A percentile compares a stretch with the other conserved stretches of the same genome.
These are phyloP conservation scores for Lyophyllum atratum DNA, from an alignment of 768 basidiomycete species.

Conservation along the genomic window DNA sequence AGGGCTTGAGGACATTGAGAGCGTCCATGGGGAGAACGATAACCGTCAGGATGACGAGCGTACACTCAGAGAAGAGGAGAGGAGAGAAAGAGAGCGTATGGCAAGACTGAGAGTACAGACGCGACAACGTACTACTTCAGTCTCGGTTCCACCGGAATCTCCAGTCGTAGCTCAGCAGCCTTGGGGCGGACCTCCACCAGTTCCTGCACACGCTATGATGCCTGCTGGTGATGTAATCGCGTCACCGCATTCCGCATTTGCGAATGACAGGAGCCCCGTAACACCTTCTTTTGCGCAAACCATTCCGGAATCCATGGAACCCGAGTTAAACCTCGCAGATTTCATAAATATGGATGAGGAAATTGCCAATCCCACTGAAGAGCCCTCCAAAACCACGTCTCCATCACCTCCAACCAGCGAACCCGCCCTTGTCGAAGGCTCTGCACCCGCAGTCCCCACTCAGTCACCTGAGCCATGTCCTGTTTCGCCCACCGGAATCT, in stretches of 20 bases:
- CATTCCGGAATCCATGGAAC: constrained; percentile 48
- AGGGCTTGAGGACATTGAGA: constrained; percentile 89
- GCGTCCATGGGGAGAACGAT: constrained; percentile 52
- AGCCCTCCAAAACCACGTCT: constrained; percentile 19
- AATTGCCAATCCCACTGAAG: constrained; percentile 35
- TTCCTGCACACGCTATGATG: constrained; percentile 48
- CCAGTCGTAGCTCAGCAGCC: constrained; percentile 49
- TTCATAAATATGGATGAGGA: constrained; percentile 80
- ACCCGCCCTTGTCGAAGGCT: constrained; percentile 12
- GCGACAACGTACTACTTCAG: constrained; percentile 52
- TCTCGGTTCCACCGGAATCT: constrained; percentile 75
- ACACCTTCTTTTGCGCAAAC: constrained; percentile 16
- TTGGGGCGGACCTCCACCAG: constrained; percentile 68
- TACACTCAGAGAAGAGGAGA: constrained; percentile 64
- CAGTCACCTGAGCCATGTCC: constrained; percentile 18
- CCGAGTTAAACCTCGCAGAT: constrained; percentile 72
- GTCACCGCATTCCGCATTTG: constrained; percentile 27
- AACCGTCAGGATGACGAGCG: constrained; percentile 52
- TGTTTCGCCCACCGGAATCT: constrained; percentile 40
- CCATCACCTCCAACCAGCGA: constrained; percentile 9
- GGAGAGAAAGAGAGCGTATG: constrained; percentile 68
- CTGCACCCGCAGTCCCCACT: constrained; percentile 17
- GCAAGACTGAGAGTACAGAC: constrained; percentile 57
- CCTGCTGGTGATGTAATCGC: constrained; percentile 25
- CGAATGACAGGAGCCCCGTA: constrained; percentile 19